phyloP scores from a whole-genome alignment of 495 filamentous ascomycete species.

The Penicillium dipodomyicola region DNA sequence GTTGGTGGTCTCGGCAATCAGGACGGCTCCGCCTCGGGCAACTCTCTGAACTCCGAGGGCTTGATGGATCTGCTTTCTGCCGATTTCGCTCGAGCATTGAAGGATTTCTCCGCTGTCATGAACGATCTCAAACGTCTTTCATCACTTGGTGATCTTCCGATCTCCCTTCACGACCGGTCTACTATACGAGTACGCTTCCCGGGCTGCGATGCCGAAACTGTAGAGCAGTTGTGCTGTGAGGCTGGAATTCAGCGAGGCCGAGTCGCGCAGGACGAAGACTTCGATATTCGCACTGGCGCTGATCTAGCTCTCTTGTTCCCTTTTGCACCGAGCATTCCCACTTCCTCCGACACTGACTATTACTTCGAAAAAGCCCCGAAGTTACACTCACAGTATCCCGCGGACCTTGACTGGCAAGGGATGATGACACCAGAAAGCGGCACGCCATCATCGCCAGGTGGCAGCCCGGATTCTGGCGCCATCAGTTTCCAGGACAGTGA shows the following conservation, averaged over 20 bases:
- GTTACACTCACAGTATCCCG: conserved; percentile 24
- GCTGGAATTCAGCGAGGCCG: conserved; percentile 76
- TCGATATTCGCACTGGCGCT: conserved; percentile 58
- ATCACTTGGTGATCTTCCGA: conserved; percentile 76
- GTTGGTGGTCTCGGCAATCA: conserved; percentile 41
- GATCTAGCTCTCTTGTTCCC: conserved; percentile 80
- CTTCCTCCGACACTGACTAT: conserved; percentile 35
- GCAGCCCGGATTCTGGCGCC: conserved; percentile 23
- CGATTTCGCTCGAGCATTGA: conserved; percentile 84
- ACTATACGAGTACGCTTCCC: conserved; percentile 82
- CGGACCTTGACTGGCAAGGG: conserved; percentile 52
- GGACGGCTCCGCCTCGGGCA: conserved; percentile 27
- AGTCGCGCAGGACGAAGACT: conserved; percentile 74
- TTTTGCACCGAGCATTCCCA: conserved; percentile 64
- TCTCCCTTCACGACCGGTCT: conserved; percentile 60
- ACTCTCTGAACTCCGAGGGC: conserved; percentile 70
- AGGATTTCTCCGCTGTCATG: conserved; percentile 75
- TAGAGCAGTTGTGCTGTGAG: conserved; percentile 82
- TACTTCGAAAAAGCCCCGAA: conserved; percentile 31
- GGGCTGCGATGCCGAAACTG: conserved; percentile 80
- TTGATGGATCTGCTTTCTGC: conserved; percentile 80
- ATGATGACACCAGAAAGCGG: conserved; percentile 52
- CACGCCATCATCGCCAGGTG: conserved; percentile 26
- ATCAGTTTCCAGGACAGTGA: conserved; percentile 50
- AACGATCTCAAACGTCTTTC: conserved; percentile 78